These are phyloP conservation scores for Russula olivacea DNA, from an alignment of 768 basidiomycete genomes.

Conservation along the genomic window DNA sequence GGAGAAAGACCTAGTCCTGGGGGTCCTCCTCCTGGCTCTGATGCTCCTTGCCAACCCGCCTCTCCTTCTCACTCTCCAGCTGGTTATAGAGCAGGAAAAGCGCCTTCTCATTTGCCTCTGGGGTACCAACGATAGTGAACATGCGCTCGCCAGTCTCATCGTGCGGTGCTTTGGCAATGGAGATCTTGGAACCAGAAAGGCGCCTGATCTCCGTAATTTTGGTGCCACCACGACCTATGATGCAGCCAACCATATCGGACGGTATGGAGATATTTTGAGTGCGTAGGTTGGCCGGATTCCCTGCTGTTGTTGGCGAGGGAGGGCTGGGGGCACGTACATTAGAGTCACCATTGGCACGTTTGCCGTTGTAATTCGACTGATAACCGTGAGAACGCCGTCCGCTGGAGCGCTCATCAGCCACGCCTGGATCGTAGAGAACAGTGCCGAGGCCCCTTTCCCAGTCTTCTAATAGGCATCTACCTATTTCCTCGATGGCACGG, in stretches of 20 bases:
- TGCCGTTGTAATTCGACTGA: constrained; percentile 39
- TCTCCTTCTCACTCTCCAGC: constrained; percentile 92
- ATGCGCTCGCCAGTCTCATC: constrained; percentile 99
- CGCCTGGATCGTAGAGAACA: constrained; percentile 91
- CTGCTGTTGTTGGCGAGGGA: constrained; percentile 47
- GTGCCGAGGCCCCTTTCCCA: constrained; percentile 94
- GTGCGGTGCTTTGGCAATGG: constrained; percentile 98
- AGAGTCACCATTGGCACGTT: constrained; percentile 60
- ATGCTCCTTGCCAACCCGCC: constrained; percentile 79
- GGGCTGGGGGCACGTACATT: constrained; percentile 46
- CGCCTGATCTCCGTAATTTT: constrained; percentile 99
- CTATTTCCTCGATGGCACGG: constrained; percentile 92
- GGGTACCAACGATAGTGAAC: constrained; percentile 97
- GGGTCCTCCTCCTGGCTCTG: constrained; percentile 53
- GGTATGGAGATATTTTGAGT: constrained; percentile 99
- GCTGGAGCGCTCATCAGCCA: constrained; percentile 61
- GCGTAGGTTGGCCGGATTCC: constrained; percentile 65
- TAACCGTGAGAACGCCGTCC: constrained; percentile 50
- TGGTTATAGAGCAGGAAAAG: constrained; percentile 96
- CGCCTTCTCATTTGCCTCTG: constrained; percentile 96
- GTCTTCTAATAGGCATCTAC: constrained; percentile 90
- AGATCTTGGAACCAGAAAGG: constrained; percentile 95
- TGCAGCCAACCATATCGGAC: constrained; percentile 97
- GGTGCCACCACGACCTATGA: constrained; percentile 92
- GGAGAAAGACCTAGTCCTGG: constrained; percentile 26